Evolutionary conservation across 257 asterid species (phyloP).

Genomic region (Paulownia fortunei): DNA sequence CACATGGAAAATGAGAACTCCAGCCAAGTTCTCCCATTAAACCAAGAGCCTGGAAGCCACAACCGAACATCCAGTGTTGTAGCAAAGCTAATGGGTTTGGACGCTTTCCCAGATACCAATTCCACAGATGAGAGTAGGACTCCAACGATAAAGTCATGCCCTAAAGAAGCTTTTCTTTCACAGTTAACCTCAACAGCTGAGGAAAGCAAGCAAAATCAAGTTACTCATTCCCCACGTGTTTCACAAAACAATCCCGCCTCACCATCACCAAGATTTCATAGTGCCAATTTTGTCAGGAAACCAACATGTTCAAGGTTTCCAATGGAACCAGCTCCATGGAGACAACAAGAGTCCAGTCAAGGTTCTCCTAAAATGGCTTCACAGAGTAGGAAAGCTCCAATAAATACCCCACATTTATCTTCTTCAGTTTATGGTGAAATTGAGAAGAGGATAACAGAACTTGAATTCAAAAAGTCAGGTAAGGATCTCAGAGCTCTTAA

Average conservation of each 20-base stretch:
- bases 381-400: constrained; percentile 44
- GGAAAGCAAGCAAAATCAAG: constrained; percentile 45
- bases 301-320: constrained; percentile 62
- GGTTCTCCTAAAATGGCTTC: constrained; percentile 48
- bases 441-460: constrained; percentile 80
- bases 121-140: constrained; percentile 44
- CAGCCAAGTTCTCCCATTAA: constrained; percentile 24
- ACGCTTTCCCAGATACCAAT: constrained; percentile 55
- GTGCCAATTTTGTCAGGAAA: constrained; percentile 42
- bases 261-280: constrained; percentile 46
- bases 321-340: constrained; percentile 90
- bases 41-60: constrained; percentile 58
- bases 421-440: constrained; percentile 82
- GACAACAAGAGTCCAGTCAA: constrained; percentile 54
- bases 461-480: constrained; percentile 79
- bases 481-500: constrained; percentile 94
- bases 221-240: constrained; percentile 38
- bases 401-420: constrained; percentile 44
- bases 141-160: constrained; percentile 34
- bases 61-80: constrained; percentile 67
- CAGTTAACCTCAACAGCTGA: constrained; percentile 39
- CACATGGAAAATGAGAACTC: constrained; percentile 42
- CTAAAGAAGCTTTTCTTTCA: constrained; percentile 42
- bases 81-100: constrained; percentile 96
- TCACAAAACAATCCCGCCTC: constrained; percentile 48